A percentile compares a stretch with the other conserved stretches of the same genome.
These are phyloP conservation scores for Medicago lupulina DNA, from an alignment of 306 rosid genomes.

Conservation along the genomic window DNA sequence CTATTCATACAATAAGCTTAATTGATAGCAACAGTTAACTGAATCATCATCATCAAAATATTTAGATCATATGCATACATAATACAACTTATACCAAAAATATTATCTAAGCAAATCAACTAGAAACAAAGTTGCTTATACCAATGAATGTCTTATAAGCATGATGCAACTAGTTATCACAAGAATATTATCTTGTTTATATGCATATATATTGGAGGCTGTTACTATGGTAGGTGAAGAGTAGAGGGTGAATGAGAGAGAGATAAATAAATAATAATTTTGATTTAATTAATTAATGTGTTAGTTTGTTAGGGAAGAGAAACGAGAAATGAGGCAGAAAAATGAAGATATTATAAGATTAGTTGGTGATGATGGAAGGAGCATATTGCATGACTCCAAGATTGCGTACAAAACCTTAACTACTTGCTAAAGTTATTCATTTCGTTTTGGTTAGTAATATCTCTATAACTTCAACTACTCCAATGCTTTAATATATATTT, in stretches of 20 bases:
- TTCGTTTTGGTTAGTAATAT: slow-evolving; percentile 53
- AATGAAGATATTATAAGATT: slow-evolving; percentile 41
- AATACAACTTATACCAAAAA: background rate
- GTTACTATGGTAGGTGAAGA: slow-evolving; percentile 83
- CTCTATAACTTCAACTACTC: slow-evolving; percentile 74
- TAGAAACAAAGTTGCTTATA: slow-evolving; percentile 25
- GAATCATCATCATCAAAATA: slow-evolving; percentile 49
- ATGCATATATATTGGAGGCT: slow-evolving; percentile 42
- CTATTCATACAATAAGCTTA: slow-evolving; percentile 52
- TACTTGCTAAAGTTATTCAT: slow-evolving; percentile 61
- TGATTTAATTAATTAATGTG: slow-evolving; percentile 7
- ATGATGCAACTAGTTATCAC: slow-evolving; percentile 12
- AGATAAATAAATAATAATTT: slow-evolving; percentile 43
- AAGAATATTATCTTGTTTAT: slow-evolving; percentile 31
- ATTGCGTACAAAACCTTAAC: slow-evolving; percentile 70
- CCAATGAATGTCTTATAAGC: slow-evolving; percentile 2
- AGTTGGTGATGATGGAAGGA: slow-evolving; percentile 79
- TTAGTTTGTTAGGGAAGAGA: slow-evolving; percentile 43
- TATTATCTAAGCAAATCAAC: background rate
- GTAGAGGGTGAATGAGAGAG: slow-evolving; percentile 70
- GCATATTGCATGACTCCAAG: slow-evolving; percentile 82
- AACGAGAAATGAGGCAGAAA: slow-evolving; percentile 41
- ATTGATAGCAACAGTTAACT: slow-evolving; percentile 63
- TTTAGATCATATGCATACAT: slow-evolving; percentile 25
- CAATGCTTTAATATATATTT: background rate